These are phyloP conservation scores for Aspergillus awamori DNA, from an alignment of 2,329 filamentous ascomycete genomes.

Conservation along the genomic window DNA sequence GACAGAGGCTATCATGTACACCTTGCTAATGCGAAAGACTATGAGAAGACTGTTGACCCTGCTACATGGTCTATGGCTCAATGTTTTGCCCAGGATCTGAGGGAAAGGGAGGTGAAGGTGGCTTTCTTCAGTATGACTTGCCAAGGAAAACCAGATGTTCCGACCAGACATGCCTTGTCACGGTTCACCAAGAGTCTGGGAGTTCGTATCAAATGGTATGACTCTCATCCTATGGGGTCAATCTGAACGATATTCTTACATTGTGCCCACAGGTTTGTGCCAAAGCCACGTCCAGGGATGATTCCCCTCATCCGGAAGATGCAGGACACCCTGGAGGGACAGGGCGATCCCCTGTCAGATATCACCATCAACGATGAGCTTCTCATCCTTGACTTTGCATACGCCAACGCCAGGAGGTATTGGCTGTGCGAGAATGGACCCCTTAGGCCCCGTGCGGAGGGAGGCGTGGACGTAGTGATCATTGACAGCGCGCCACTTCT, in stretches of 20 bases:
- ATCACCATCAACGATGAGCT: constrained; percentile 63
- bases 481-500: constrained; percentile 83
- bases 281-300: constrained; percentile 73
- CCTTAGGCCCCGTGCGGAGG: constrained; percentile 62
- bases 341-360: constrained; percentile 63
- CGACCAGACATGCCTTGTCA: constrained; percentile 75
- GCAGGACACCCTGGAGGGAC: constrained; percentile 81
- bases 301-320: constrained; percentile 82
- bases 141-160: constrained; percentile 72
- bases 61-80: constrained; percentile 66
- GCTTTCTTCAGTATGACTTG: constrained; percentile 77
- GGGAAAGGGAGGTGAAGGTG: constrained; percentile 64
- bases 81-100: constrained; percentile 63
- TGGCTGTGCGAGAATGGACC: constrained; percentile 71
- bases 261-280: constrained; percentile 57
- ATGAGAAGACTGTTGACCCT: constrained; percentile 60
- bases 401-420: constrained; percentile 69
- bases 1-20: constrained; percentile 64
- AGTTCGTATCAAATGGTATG: constrained; percentile 71
- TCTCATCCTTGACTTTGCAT: constrained; percentile 68
- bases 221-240: constrained; percentile 1
- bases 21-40: constrained; percentile 58
- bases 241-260: background rate
- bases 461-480: constrained; percentile 73
- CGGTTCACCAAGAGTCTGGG: constrained; percentile 66